Percentiles rank a stretch among this genome's conserved stretches.
Conservation (phyloP, 2,329 filamentous ascomycete genomes). For the Trichophyton verrucosum region DNA sequence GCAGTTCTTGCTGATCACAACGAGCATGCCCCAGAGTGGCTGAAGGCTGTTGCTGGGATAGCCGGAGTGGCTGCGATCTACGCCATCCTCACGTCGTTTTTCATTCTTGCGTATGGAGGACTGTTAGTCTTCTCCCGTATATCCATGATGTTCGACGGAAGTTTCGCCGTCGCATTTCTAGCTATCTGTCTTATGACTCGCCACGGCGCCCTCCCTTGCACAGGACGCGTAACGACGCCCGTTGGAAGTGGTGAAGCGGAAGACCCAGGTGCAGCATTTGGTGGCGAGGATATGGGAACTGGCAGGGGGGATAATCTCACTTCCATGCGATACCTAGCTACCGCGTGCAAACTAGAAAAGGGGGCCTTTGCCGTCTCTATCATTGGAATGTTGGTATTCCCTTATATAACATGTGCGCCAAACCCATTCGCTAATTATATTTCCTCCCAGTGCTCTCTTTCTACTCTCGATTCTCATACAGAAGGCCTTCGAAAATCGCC, state of each 20-base stretch:
- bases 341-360: constrained; percentile 63
- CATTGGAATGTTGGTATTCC: constrained; percentile 52
- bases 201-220: constrained; percentile 55
- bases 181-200: constrained; percentile 68
- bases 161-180: constrained; percentile 65
- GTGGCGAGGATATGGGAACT: constrained; percentile 36
- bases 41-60: constrained; percentile 66
- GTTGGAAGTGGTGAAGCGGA: constrained; percentile 52
- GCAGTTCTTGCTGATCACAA: constrained; percentile 55
- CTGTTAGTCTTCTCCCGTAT: constrained; percentile 59
- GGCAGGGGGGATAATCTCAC: constrained; percentile 15
- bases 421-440: neutral
- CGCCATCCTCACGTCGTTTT: constrained; percentile 55
- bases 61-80: constrained; percentile 65
- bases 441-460: constrained; percentile 5
- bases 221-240: constrained; percentile 50
- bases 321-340: constrained; percentile 31
- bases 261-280: constrained; percentile 37
- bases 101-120: constrained; percentile 71
- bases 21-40: constrained; percentile 49
- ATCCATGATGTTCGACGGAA: constrained; percentile 62
- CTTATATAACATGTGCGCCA: neutral
- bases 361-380: constrained; percentile 68
- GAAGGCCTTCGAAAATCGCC: constrained; percentile 1
- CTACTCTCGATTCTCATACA: constrained; percentile 9